Evolutionary conservation across 306 rosid genomes (phyloP).

Genomic region (Begonia masoniana): DNA sequence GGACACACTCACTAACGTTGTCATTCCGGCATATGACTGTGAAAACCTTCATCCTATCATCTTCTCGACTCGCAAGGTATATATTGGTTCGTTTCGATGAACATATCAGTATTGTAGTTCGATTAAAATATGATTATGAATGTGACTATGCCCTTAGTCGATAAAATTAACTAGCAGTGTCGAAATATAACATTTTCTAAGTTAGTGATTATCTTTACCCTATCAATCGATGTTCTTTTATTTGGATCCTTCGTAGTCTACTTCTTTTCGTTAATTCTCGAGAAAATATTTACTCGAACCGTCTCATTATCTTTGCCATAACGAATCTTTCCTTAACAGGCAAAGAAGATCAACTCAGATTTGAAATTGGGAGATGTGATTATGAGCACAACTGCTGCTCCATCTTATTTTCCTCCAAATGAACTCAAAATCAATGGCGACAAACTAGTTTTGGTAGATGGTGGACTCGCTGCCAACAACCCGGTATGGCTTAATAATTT

Average conservation of each 20-base stretch:
- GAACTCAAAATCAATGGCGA: not conserved
- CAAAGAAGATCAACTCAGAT: conserved; percentile 1
- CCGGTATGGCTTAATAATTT: conserved; percentile 1
- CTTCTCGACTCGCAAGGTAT: conserved; percentile 7
- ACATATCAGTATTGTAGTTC: too few relatives aligned
- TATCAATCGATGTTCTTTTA: too few relatives aligned
- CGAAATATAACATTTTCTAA: too few relatives aligned
- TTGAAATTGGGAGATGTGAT: conserved; percentile 8
- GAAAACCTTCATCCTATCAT: conserved; percentile 3
- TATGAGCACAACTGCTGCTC: conserved; percentile 15
- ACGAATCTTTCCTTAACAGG: not conserved
- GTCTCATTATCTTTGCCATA: too few relatives aligned
- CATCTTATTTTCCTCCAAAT: conserved; percentile 8
- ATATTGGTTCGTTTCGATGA: too few relatives aligned
- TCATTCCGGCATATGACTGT: conserved; percentile 14
- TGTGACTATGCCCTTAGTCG: too few relatives aligned
- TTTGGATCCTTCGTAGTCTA: too few relatives aligned
- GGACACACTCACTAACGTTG: conserved; percentile 9
- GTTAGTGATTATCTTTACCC: too few relatives aligned
- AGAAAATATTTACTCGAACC: too few relatives aligned
- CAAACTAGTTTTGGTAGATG: conserved; percentile 1
- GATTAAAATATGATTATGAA: too few relatives aligned
- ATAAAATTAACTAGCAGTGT: too few relatives aligned
- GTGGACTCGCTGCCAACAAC: conserved; percentile 11
- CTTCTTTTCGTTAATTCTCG: too few relatives aligned